phyloP scores from a whole-genome alignment of 495 filamentous ascomycete species.

The Neurospora intermedia region DNA sequence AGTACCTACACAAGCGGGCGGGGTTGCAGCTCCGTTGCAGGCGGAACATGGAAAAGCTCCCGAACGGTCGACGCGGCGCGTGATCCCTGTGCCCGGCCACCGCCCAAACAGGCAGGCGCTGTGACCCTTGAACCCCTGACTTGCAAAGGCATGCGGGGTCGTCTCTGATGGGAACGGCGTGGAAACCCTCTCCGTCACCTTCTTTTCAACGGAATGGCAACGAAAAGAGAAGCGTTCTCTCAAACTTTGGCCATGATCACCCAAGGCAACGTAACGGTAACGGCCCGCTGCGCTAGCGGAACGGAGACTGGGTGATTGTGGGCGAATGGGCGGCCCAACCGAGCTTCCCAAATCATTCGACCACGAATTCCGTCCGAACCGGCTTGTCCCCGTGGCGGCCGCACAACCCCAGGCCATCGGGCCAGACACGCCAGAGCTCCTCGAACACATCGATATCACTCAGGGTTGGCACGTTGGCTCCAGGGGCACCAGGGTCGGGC shows the following conservation, averaged over 20 bases:
- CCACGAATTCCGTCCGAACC: neutral
- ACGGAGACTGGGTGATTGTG: neutral
- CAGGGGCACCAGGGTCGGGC: neutral
- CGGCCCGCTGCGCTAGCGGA: neutral
- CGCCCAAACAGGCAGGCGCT: neutral
- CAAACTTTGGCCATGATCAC: neutral
- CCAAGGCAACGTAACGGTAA: neutral
- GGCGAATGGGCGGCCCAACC: neutral
- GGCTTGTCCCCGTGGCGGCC: neutral
- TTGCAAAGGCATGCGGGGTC: neutral
- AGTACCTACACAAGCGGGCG: neutral
- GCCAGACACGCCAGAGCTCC: neutral
- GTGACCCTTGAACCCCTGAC: neutral
- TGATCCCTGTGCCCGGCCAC: conserved; percentile 12
- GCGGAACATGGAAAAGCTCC: neutral
- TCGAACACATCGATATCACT: neutral
- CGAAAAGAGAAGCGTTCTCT: neutral
- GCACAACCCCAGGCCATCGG: neutral
- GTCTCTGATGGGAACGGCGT: neutral
- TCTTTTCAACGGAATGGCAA: neutral
- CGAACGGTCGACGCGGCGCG: conserved; percentile 3
- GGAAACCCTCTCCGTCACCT: neutral
- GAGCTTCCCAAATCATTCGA: neutral
- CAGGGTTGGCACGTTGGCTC: neutral
- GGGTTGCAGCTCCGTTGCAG: neutral